These are phyloP conservation scores for Ottelia alismoides DNA, from an alignment of 106 monocot species.

Conservation along the genomic window DNA sequence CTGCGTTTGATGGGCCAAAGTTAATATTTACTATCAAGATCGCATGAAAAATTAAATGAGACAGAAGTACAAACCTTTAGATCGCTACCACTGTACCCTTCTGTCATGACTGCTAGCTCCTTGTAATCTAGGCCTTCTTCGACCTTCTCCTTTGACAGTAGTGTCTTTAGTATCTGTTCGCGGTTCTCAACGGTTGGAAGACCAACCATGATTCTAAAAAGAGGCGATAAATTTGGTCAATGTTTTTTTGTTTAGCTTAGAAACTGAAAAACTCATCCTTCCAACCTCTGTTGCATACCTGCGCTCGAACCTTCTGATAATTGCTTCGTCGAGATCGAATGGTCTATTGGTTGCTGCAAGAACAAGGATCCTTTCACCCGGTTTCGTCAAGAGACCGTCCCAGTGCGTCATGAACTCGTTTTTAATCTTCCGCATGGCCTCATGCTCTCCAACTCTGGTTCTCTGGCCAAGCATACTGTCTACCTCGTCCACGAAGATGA, in stretches of 20 bases:
- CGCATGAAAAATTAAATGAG: not conserved
- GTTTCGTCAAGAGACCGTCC: constrained; percentile 68
- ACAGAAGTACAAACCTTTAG: constrained; percentile 44
- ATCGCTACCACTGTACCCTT: constrained; percentile 82
- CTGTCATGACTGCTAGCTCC: constrained; percentile 63
- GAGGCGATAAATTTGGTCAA: not conserved
- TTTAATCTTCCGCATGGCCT: constrained; percentile 77
- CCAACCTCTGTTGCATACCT: no score
- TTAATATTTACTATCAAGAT: constrained; percentile 2
- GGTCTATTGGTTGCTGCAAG: constrained; percentile 83
- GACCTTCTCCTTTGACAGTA: constrained; percentile 64
- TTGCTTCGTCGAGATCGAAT: constrained; percentile 86
- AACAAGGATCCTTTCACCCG: constrained; percentile 64
- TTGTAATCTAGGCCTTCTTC: constrained; percentile 41
- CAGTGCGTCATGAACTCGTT: constrained; percentile 88
- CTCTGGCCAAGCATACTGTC: constrained; percentile 86
- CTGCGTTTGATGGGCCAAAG: constrained; percentile 15
- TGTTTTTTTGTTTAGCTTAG: no score
- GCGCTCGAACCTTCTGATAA: constrained; percentile 73
- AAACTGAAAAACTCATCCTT: no score
- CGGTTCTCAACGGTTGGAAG: constrained; percentile 52
- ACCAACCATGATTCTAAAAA: constrained; percentile 63
- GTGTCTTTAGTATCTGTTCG: constrained; percentile 48
- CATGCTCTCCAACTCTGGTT: constrained; percentile 65
- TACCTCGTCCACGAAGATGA: constrained; percentile 86